A percentile compares a stretch with the other conserved stretches of the same genome.
Evolutionary conservation across 2,329 filamentous ascomycete species (phyloP).

Genomic region (Aureobasidium namibiae): DNA sequence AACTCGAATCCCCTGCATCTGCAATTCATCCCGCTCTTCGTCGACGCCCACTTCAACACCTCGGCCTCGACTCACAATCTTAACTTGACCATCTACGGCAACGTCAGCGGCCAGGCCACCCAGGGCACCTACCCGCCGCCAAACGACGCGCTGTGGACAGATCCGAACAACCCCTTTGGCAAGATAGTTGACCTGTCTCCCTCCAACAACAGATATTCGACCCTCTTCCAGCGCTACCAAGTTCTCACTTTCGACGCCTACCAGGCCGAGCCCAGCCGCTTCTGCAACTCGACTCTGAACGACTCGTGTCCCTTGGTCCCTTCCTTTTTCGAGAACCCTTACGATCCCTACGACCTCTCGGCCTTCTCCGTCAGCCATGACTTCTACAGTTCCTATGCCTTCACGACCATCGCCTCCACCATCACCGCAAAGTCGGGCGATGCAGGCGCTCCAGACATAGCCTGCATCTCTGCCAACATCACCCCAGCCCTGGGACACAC

Average conservation of each 20-base stretch:
- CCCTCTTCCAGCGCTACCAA: constrained; percentile 62
- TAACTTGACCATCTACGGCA: constrained; percentile 76
- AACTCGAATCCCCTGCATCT: constrained; percentile 52
- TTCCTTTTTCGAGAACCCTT: constrained; percentile 53
- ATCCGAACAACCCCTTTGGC: constrained; percentile 55
- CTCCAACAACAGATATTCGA: constrained; percentile 56
- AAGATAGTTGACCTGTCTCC: constrained; percentile 66
- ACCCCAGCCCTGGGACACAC: constrained; percentile 70
- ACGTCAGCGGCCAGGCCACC: constrained; percentile 68
- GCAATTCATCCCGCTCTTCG: constrained; percentile 70
- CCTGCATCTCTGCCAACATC: constrained; percentile 72
- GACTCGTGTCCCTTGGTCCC: constrained; percentile 68
- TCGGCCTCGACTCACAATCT: constrained; percentile 54
- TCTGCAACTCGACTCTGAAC: constrained; percentile 57
- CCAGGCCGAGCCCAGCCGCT: constrained; percentile 43
- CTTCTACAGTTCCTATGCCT: constrained; percentile 75
- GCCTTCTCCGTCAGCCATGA: constrained; percentile 66
- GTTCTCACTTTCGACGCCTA: constrained; percentile 72
- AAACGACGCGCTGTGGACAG: constrained; percentile 52
- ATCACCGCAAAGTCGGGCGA: constrained; percentile 72
- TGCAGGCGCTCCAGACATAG: constrained; percentile 52
- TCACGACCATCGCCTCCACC: constrained; percentile 69
- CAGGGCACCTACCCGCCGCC: constrained; percentile 51
- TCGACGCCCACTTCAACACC: constrained; percentile 67
- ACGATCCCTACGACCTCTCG: constrained; percentile 50